Evolutionary conservation across 352 stramenopile genomes (phyloP).

Genomic region (Halophytophthora batemanensis): DNA sequence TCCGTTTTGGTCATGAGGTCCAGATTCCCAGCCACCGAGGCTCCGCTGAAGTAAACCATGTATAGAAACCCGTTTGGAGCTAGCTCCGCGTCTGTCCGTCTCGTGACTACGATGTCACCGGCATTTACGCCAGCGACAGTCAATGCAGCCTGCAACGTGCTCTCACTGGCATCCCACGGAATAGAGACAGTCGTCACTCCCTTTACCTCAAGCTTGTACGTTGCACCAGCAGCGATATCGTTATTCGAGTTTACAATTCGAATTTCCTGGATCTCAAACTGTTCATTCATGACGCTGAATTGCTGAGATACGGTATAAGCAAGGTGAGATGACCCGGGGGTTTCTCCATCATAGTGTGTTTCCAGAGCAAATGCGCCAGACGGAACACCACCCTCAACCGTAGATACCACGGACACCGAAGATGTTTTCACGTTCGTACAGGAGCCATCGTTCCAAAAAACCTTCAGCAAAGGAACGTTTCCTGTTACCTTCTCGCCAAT

Average conservation of each 20-base stretch:
- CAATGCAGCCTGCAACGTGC: conserved; percentile 36
- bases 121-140: conserved; percentile 4
- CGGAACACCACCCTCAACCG: conserved; percentile 21
- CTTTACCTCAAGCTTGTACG: conserved; percentile 40
- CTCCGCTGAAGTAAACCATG: conserved; percentile 69
- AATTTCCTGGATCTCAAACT: conserved; percentile 69
- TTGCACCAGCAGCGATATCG: conserved; percentile 29
- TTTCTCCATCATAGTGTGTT: conserved; percentile 53
- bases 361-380: conserved; percentile 43
- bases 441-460: conserved; percentile 1
- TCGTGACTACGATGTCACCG: conserved; percentile 53
- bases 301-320: conserved; percentile 61
- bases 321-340: conserved; percentile 27
- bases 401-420: conserved; percentile 13
- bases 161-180: conserved; percentile 57
- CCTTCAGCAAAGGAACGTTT: conserved; percentile 33
- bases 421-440: conserved; percentile 10
- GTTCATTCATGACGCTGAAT: conserved; percentile 69
- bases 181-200: conserved; percentile 36
- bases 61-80: conserved; percentile 68
- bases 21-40: conserved; percentile 37
- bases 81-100: conserved; percentile 30
- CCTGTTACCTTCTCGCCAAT: conserved; percentile 52
- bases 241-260: conserved; percentile 41
- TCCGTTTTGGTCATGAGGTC: conserved; percentile 20